Base-by-base conservation (phyloP, 2,329 filamentous ascomycete genomes). In the Fusarium anguioides region DNA sequence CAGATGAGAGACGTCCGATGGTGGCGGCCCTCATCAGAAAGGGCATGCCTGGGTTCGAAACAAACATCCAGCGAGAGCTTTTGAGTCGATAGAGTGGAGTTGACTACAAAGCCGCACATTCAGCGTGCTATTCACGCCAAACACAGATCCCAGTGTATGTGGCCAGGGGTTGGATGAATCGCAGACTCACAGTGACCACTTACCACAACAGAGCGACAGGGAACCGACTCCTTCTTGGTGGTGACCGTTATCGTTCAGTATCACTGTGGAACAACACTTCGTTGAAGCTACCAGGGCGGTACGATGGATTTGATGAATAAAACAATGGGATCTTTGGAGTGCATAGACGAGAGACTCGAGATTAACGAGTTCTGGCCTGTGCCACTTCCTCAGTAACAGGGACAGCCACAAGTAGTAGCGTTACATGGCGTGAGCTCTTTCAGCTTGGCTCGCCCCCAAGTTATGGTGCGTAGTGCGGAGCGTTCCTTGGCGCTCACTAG, bases 371-470 rank as follows among this genome's bases (percentile, higher is more conserved):
- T 48, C 41, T 46, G 52, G 47, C 53, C 55, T 53, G 53, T 60
- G 47, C 58, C 48, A 39, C 29, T 54, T 37, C 10, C 53, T 37
- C 21, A 33, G 21, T 44, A 27, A 36, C 36, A 61, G 40, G 37
- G 35, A 35, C 44, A 64, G 64, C 64, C 64, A 64, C 58, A 50
- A 36, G 33, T 24, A 21, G 40, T 50, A 64, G 42, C 47, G 59
- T 55, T 57, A 58, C 51, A 60, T 55, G 33, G 52, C 48, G 44
- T 58, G 52, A 45, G 33, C 59, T 49, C 21, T 50, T 63, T 57
- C 42, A 50, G 50, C 37, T 59, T 49, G 45, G 50, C 54, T 50
- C 31, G 39, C 42, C 55, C 60, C 49, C 11, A 53, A 66, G 48
- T 52, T 60, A 55, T 60, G 41, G 46, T 40, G 37, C 48, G 36